Evolutionary conservation across 164 flowering plant species (phyloP), one percentile per base, ranked within the genome.

Genomic region (Houttuynia cordata): DNA sequence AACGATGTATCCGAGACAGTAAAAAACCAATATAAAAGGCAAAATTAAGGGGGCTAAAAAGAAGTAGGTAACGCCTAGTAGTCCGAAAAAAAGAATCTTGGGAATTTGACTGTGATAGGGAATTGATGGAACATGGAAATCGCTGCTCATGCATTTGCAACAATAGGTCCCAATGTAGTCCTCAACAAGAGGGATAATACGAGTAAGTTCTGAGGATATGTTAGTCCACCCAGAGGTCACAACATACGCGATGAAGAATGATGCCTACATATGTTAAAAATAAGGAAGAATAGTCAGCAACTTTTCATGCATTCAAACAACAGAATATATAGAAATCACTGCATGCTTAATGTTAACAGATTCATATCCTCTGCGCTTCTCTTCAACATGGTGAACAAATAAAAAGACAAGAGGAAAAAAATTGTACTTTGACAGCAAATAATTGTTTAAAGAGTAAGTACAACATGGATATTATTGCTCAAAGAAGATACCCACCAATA

Each of bases 171-270:
- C 73, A 15, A 87, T 50, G 47, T 62, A 68, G 75, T 75, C 79
- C 24, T 62, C 67, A 50, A 89, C 23, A 30, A 87, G 67, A 53
- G 82, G 82, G n/a, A 66, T 14, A 30, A 77, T 39, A 24, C 80
- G 83, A 55, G 88, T 76, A 51, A 92, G 83, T 68, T 92, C 89
- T 34, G 91, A 74, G 45, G 89, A 63, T 56, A 75, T 61, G 70
- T 82, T 77, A 12, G 97, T 83, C 98, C 98, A 92, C 62, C 97
- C 98, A 56, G 88, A 79, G 61, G 98, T 89, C 62, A 92, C 86
- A 58, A 89, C 96, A 71, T 89, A 92, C 9, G 98, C 73, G 58
- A 92, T 81, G 73, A 83, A 92, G 73, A 92, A 92, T 4, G 96
- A 79, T 39, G 96, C 91, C 98, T 92, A 62, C 71, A 45, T 45